Evolutionary conservation across 441 rosid species (phyloP).

Genomic region (Erysimum cheiri): DNA sequence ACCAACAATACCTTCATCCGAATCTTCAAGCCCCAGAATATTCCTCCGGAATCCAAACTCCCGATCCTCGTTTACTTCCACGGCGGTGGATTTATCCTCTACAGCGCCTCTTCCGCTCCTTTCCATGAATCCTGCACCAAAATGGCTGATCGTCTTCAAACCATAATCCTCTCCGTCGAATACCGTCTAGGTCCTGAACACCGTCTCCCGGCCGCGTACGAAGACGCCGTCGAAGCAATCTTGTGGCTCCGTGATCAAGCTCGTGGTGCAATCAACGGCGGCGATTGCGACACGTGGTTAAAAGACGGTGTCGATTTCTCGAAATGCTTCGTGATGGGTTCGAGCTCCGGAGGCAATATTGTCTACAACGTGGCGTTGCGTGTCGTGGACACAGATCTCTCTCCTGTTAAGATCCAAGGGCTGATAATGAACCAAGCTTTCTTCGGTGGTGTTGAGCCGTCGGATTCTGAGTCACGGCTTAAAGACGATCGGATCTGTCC

Average conservation of each 20-base stretch:
- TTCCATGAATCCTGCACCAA: constrained; percentile 62
- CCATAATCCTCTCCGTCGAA: constrained; percentile 69
- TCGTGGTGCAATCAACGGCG: constrained; percentile 39
- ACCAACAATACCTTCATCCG: constrained; percentile 59
- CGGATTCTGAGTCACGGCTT: constrained; percentile 62
- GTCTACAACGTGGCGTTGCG: constrained; percentile 70
- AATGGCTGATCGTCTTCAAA: constrained; percentile 55
- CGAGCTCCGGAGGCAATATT: constrained; percentile 79
- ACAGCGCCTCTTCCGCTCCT: constrained; percentile 52
- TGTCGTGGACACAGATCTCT: constrained; percentile 49
- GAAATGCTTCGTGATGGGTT: constrained; percentile 64
- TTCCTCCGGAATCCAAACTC: constrained; percentile 54
- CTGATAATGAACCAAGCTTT: constrained; percentile 69
- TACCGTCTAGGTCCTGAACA: constrained; percentile 86
- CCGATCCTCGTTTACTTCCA: constrained; percentile 71
- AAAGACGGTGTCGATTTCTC: constrained; percentile 61
- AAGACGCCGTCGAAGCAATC: constrained; percentile 71
- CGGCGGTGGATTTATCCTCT: constrained; percentile 83
- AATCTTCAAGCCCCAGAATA: constrained; percentile 54
- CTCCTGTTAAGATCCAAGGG: constrained; percentile 66
- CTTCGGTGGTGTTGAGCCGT: constrained; percentile 69
- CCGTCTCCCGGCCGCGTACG: constrained; percentile 90
- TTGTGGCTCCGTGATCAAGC: constrained; percentile 72
- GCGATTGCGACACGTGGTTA: constrained; percentile 66
- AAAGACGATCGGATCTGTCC: constrained; percentile 62